Evolutionary conservation across 23 red algal genomes (phyloP).

Genomic region (Pyropia haitanensis): DNA sequence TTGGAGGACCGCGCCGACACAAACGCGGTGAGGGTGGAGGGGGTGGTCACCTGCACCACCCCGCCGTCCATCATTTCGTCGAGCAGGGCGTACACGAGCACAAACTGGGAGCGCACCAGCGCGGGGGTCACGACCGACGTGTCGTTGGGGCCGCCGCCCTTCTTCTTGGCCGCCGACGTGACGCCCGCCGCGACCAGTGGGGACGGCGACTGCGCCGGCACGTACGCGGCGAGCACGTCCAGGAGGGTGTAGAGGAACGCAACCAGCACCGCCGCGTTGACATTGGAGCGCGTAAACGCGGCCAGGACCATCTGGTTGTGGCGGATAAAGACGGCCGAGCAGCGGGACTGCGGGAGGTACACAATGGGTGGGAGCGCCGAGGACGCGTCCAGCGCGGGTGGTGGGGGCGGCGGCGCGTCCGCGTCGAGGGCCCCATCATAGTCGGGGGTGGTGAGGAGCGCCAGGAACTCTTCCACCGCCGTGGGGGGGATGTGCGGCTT

Average conservation of each 20-base stretch:
- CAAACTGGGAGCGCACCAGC: conserved; percentile 83
- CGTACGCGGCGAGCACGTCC: conserved; percentile 79
- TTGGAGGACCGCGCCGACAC: conserved; percentile 48
- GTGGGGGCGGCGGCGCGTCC: too few species aligned
- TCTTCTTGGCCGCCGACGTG: too few species aligned
- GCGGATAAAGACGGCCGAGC: conserved; percentile 33
- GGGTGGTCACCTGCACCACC: conserved; percentile 82
- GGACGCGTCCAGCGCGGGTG: too few species aligned
- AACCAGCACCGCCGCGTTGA: conserved; percentile 67
- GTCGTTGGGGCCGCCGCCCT: too few species aligned
- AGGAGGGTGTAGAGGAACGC: conserved; percentile 80
- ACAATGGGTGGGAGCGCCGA: too few species aligned
- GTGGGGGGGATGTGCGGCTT: too few species aligned
- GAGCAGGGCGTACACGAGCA: conserved; percentile 92
- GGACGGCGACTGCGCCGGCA: conserved; percentile 67
- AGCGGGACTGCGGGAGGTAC: too few species aligned
- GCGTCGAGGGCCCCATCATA: too few species aligned
- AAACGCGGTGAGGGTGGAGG: conserved; percentile 70
- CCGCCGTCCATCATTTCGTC: conserved; percentile 99
- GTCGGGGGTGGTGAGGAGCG: too few species aligned
- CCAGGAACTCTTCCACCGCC: too few species aligned
- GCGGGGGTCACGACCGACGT: too few species aligned
- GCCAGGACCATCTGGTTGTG: conserved; percentile 78
- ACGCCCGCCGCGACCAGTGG: conserved; percentile 4
- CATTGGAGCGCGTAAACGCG: conserved; percentile 58